A percentile compares a stretch with the other conserved stretches of the same genome.
These are phyloP conservation scores for Syzygium jambos DNA, from an alignment of 345 rosid species.

Conservation along the genomic window DNA sequence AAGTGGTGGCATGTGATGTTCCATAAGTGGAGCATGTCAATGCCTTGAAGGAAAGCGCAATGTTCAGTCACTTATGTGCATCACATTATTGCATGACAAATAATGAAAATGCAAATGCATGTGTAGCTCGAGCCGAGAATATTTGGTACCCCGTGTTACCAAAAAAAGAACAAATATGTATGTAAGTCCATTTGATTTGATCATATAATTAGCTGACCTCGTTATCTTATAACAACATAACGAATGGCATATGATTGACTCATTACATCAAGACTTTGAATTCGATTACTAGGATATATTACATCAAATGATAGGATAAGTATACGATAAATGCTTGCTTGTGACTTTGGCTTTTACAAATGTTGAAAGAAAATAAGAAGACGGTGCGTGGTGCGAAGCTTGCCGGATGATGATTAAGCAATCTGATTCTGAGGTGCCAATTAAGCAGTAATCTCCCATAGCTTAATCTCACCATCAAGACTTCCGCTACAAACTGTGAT, in stretches of 20 bases:
- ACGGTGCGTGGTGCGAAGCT: background rate
- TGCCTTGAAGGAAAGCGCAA: background rate
- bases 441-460: slow-evolving; percentile 20
- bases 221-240: background rate
- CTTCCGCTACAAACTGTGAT: slow-evolving; percentile 31
- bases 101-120: background rate
- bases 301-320: background rate
- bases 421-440: background rate
- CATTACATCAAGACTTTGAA: background rate
- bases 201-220: background rate
- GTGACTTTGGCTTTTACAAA: background rate
- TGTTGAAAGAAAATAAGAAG: background rate
- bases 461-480: slow-evolving; percentile 39
- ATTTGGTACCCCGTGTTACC: background rate
- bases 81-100: background rate
- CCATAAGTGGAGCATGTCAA: background rate
- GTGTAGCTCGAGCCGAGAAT: background rate
- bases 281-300: background rate
- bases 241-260: background rate
- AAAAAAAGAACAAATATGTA: background rate
- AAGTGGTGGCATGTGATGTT: background rate
- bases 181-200: background rate
- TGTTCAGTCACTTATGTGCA: background rate
- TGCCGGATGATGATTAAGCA: background rate
- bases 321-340: background rate